A percentile compares a stretch with the other conserved stretches of the same genome.
phyloP scores from a whole-genome alignment of 1,284 basidiomycete genomes.

The Naganishia sp. region DNA sequence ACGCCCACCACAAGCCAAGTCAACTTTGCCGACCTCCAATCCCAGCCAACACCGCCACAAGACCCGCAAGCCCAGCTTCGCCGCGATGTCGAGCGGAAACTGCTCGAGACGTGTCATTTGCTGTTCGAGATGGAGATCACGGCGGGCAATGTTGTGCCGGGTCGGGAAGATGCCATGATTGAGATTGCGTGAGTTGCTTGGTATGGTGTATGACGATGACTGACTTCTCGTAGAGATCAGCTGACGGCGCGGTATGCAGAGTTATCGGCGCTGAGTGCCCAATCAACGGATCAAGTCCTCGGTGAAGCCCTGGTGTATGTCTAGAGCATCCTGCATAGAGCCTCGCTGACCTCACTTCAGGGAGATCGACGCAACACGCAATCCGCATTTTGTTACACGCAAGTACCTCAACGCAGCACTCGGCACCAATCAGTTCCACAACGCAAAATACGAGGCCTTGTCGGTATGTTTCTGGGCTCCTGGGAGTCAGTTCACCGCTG shows the following conservation, averaged over 20 bases:
- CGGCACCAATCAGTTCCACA: constrained; percentile 27
- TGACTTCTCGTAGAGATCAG: constrained; percentile 1
- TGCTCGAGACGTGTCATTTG: constrained; percentile 24
- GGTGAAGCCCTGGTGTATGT: constrained; percentile 25
- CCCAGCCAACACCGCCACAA: not conserved
- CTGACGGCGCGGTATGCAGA: constrained; percentile 20
- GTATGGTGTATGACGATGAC: not conserved
- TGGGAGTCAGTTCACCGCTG: not conserved
- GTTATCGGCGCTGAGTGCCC: constrained; percentile 4
- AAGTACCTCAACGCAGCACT: constrained; percentile 27
- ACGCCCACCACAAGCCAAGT: constrained; percentile 15
- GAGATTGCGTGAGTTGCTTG: constrained; percentile 19
- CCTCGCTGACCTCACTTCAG: not conserved
- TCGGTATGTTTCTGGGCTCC: not conserved
- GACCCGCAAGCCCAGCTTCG: constrained; percentile 19
- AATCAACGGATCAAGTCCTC: constrained; percentile 22
- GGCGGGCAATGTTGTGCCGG: constrained; percentile 16
- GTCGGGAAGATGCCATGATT: constrained; percentile 19
- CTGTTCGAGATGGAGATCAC: constrained; percentile 27
- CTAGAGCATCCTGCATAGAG: not conserved
- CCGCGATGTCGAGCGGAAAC: constrained; percentile 17
- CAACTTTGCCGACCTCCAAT: constrained; percentile 11
- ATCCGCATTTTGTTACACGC: constrained; percentile 18
- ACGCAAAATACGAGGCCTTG: constrained; percentile 19
- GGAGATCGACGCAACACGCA: constrained; percentile 22